These are phyloP conservation scores for Trifolium repens DNA, from an alignment of 306 rosid genomes.

Conservation along the genomic window DNA sequence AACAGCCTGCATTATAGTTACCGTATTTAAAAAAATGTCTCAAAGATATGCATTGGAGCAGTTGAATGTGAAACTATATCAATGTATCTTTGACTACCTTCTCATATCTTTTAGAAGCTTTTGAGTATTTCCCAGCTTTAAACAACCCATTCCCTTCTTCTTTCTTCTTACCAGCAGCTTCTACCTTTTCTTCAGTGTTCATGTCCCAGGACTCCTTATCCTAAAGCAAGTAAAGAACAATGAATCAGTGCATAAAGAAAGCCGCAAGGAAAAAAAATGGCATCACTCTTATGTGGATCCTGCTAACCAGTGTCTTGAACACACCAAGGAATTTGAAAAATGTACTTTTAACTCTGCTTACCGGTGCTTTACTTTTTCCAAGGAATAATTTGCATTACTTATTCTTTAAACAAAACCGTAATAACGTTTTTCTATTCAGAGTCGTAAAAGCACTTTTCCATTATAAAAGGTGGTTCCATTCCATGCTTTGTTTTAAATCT, in stretches of 20 bases:
- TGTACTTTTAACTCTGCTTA: neutral
- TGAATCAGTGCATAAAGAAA: neutral
- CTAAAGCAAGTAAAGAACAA: constrained; percentile 35
- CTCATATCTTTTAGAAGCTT: constrained; percentile 92
- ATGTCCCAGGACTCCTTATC: constrained; percentile 94
- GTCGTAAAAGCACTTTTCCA: no score
- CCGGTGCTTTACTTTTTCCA: neutral
- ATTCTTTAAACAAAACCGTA: neutral
- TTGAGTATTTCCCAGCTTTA: constrained; percentile 80
- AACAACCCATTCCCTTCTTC: constrained; percentile 89
- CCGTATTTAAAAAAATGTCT: neutral
- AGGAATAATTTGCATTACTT: neutral
- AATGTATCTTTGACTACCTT: constrained; percentile 55
- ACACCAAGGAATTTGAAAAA: neutral
- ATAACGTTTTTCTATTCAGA: neutral
- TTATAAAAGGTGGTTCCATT: neutral
- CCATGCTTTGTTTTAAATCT: neutral
- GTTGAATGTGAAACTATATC: neutral
- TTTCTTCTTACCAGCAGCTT: constrained; percentile 84
- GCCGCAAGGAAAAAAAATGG: neutral
- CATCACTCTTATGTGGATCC: neutral
- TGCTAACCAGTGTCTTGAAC: neutral
- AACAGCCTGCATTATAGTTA: constrained; percentile 61
- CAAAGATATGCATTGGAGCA: neutral
- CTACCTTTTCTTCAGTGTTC: constrained; percentile 74